Conservation (phyloP, 1,284 basidiomycete genomes). For the Gymnopus androsaceus region DNA sequence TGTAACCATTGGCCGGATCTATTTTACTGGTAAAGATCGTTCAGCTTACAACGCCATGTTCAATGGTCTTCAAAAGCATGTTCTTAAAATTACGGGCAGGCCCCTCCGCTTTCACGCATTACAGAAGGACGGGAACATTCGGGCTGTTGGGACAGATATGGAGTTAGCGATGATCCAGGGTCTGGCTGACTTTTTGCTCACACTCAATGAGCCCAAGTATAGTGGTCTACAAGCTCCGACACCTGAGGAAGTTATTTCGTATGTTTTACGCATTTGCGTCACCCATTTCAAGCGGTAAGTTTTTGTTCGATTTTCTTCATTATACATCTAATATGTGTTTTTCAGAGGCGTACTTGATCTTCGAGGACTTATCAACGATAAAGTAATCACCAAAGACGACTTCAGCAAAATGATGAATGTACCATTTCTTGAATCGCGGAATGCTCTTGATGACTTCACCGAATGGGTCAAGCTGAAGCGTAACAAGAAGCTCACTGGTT, state of each 20-base stretch:
- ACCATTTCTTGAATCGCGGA: neutral
- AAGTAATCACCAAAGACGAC: neutral
- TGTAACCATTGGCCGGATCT: slow-evolving; percentile 8
- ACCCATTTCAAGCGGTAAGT: slow-evolving; percentile 1
- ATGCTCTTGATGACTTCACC: neutral
- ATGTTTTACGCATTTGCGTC: neutral
- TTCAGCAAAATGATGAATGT: neutral
- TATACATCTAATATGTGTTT: neutral
- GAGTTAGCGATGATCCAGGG: slow-evolving; percentile 7
- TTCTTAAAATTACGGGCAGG: neutral
- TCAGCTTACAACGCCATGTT: slow-evolving; percentile 6
- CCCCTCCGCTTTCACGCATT: neutral
- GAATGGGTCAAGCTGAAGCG: neutral
- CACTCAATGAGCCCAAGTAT: neutral
- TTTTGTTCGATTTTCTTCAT: neutral
- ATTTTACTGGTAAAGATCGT: neutral
- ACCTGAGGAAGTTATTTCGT: neutral
- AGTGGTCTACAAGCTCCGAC: slow-evolving; percentile 1
- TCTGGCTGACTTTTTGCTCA: neutral
- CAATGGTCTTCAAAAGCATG: slow-evolving; percentile 2
- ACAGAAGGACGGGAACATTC: neutral
- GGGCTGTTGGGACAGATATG: slow-evolving; percentile 10
- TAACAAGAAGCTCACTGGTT: neutral
- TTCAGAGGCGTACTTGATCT: neutral
- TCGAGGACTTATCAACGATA: neutral